A percentile compares a stretch with the other conserved stretches of the same genome.
phyloP scores from a whole-genome alignment of 192 early-diverging fungal species.

The Umbelopsis vinacea region DNA sequence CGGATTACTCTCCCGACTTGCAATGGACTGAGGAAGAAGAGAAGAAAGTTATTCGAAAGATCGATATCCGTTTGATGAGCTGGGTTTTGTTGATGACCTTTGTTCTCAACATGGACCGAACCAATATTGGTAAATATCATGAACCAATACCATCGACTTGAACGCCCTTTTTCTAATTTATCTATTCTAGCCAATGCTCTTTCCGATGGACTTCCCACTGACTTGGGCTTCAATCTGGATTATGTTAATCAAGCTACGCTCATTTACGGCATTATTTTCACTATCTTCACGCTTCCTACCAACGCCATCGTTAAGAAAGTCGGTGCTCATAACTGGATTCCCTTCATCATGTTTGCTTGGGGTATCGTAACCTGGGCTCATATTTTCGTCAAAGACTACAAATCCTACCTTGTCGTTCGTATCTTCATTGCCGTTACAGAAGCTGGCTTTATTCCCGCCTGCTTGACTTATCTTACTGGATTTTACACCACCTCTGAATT shows the following conservation, averaged over 20 bases:
- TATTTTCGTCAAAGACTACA: constrained; percentile 43
- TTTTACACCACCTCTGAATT: constrained; percentile 58
- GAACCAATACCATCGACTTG: neutral
- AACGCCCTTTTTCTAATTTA: constrained; percentile 34
- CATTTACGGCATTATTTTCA: constrained; percentile 45
- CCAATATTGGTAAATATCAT: constrained; percentile 34
- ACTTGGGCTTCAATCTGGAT: constrained; percentile 51
- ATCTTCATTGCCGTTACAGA: constrained; percentile 57
- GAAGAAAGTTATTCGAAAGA: constrained; percentile 35
- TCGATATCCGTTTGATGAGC: constrained; percentile 54
- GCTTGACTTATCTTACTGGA: constrained; percentile 51
- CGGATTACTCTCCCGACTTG: constrained; percentile 31
- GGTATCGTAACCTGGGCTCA: constrained; percentile 41
- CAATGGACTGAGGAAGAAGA: constrained; percentile 60
- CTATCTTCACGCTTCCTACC: constrained; percentile 52
- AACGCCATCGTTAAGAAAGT: constrained; percentile 52
- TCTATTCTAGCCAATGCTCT: constrained; percentile 44
- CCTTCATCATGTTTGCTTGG: constrained; percentile 43
- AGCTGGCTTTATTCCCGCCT: constrained; percentile 49
- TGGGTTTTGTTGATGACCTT: constrained; percentile 55
- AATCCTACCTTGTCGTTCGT: constrained; percentile 49
- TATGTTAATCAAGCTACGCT: constrained; percentile 50
- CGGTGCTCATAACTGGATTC: constrained; percentile 61
- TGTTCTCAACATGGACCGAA: constrained; percentile 40
- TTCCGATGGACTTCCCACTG: constrained; percentile 49